Evolutionary conservation across 2,329 filamentous ascomycete genomes (phyloP).

Genomic region (Ophiostoma sp.): DNA sequence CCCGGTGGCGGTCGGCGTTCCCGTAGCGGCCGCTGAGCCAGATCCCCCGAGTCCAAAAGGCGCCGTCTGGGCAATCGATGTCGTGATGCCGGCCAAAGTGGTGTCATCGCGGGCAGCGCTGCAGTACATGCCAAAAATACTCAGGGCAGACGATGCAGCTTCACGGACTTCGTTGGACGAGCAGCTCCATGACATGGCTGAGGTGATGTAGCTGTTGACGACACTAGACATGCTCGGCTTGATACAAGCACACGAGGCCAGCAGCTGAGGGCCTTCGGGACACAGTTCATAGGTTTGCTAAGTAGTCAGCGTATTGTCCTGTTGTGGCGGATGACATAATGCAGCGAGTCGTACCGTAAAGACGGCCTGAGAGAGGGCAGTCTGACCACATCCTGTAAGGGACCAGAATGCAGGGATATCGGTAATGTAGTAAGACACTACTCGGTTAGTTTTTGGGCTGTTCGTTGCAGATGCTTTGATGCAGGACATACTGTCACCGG

Average conservation of each 20-base stretch:
- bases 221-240: constrained; percentile 43
- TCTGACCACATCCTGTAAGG: constrained; percentile 42
- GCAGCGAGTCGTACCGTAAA: constrained; percentile 34
- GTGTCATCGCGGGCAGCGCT: constrained; percentile 43
- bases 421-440: constrained; percentile 52
- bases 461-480: not conserved
- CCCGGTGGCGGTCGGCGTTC: constrained; percentile 9
- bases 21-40: not conserved
- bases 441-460: not conserved
- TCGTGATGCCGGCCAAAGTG: constrained; percentile 38
- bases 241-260: constrained; percentile 50
- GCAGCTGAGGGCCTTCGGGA: constrained; percentile 41
- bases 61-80: constrained; percentile 31
- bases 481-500: constrained; percentile 44
- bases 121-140: constrained; percentile 45
- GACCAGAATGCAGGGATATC: constrained; percentile 44
- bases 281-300: constrained; percentile 41
- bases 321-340: not conserved
- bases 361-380: constrained; percentile 40
- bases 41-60: constrained; percentile 11
- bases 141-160: constrained; percentile 39
- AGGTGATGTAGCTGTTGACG: constrained; percentile 42
- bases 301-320: not conserved
- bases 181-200: constrained; percentile 42
- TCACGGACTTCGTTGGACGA: constrained; percentile 34